A percentile compares a stretch with the other conserved stretches of the same genome.
Evolutionary conservation across 805 yeast genomes (phyloP).

Genomic region (Scheffersomyces ergatensis): DNA sequence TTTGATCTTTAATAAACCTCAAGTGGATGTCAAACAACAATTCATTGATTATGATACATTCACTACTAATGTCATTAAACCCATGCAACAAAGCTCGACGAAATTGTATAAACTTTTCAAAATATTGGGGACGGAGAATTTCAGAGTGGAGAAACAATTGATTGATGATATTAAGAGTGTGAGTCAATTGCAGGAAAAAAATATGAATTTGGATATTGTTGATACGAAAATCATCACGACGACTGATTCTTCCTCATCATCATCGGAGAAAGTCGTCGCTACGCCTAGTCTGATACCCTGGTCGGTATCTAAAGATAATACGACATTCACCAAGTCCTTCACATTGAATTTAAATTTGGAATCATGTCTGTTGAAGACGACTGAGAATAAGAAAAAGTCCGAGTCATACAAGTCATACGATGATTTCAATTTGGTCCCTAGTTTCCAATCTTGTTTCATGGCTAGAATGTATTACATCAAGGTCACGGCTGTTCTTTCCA

Average conservation of each 20-base stretch:
- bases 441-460: conserved; percentile 34
- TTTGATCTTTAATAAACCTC: conserved; percentile 23
- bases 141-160: conserved; percentile 26
- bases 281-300: conserved; percentile 8
- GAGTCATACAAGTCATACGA: conserved; percentile 15
- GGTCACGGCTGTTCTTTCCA: conserved; percentile 15
- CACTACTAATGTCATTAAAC: conserved; percentile 18
- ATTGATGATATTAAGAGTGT: conserved; percentile 28
- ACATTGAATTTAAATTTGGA: conserved; percentile 14
- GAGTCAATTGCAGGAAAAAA: conserved; percentile 22
- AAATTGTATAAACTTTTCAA: conserved; percentile 16
- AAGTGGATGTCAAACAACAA: conserved; percentile 3
- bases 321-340: conserved; percentile 8
- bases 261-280: not conserved
- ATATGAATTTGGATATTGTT: conserved; percentile 19
- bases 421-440: conserved; percentile 30
- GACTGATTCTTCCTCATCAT: not conserved
- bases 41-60: conserved; percentile 21
- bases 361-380: conserved; percentile 7
- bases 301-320: not conserved
- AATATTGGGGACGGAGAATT: conserved; percentile 20
- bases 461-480: conserved; percentile 31
- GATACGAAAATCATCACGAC: conserved; percentile 10
- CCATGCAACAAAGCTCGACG: conserved; percentile 15
- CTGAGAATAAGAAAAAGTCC: conserved; percentile 6